phyloP scores from a whole-genome alignment of 441 rosid species.

The Capsella rubella region DNA sequence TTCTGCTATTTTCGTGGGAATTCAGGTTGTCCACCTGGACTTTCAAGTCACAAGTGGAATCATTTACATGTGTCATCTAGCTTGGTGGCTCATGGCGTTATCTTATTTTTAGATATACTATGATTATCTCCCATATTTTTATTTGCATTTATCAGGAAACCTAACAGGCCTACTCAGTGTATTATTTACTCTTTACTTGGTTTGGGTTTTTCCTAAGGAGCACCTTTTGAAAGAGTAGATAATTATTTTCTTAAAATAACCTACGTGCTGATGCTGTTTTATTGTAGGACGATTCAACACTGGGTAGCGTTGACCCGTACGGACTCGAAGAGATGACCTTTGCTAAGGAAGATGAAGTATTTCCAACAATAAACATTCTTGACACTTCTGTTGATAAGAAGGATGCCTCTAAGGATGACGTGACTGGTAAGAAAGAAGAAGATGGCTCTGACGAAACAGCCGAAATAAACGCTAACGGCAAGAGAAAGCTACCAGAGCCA shows the following conservation, averaged over 20 bases:
- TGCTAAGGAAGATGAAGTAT: constrained; percentile 76
- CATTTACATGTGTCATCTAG: constrained; percentile 24
- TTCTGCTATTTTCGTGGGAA: not conserved
- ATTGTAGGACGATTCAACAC: constrained; percentile 54
- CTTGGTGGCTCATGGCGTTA: constrained; percentile 25
- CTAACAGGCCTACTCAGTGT: not conserved
- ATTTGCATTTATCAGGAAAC: constrained; percentile 15
- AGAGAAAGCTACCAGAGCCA: constrained; percentile 72
- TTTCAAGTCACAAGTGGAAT: constrained; percentile 13
- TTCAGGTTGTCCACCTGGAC: not conserved
- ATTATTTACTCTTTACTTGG: constrained; percentile 2
- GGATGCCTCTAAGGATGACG: constrained; percentile 44
- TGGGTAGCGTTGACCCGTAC: constrained; percentile 52
- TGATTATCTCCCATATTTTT: constrained; percentile 20
- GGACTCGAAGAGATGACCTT: constrained; percentile 88
- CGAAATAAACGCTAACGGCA: constrained; percentile 57
- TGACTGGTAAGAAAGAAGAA: constrained; percentile 52
- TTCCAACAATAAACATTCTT: constrained; percentile 49
- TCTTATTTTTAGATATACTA: constrained; percentile 5
- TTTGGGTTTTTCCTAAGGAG: constrained; percentile 1
- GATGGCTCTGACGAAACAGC: constrained; percentile 49
- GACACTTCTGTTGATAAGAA: constrained; percentile 55
- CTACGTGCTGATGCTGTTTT: constrained; percentile 27
- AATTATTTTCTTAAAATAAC: not conserved
- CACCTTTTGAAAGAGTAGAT: constrained; percentile 6